Percentiles rank a stretch among this genome's conserved stretches.
Conservation (phyloP, 805 yeast species). For the Kazachstania africana region DNA sequence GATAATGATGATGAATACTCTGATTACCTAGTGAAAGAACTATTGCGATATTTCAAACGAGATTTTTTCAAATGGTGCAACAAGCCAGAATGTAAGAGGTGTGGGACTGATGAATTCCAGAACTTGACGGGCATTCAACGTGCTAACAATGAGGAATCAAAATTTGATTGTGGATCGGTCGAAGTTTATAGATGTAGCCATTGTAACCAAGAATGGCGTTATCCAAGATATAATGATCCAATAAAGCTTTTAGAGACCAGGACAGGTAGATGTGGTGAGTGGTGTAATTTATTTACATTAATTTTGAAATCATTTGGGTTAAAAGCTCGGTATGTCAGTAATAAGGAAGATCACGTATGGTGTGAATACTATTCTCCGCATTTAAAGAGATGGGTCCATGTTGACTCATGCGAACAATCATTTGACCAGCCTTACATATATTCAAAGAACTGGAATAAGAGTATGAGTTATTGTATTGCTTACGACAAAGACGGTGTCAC, state of each 20-base stretch:
- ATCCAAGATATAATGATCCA: constrained; percentile 71
- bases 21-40: constrained; percentile 46
- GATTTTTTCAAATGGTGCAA: constrained; percentile 81
- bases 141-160: constrained; percentile 36
- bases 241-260: constrained; percentile 46
- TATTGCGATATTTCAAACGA: constrained; percentile 60
- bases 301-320: constrained; percentile 56
- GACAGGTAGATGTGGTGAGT: constrained; percentile 87
- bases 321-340: constrained; percentile 68
- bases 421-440: constrained; percentile 74
- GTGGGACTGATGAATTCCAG: constrained; percentile 33
- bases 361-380: constrained; percentile 66
- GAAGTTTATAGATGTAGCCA: constrained; percentile 53
- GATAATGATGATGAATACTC: constrained; percentile 28
- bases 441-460: constrained; percentile 82
- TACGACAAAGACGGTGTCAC: constrained; percentile 46
- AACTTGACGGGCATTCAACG: constrained; percentile 28
- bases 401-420: constrained; percentile 80
- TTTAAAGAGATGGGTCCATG: constrained; percentile 68
- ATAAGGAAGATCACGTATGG: constrained; percentile 93
- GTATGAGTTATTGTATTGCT: constrained; percentile 81
- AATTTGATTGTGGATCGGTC: constrained; percentile 39
- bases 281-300: constrained; percentile 77
- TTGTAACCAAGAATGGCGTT: constrained; percentile 41
- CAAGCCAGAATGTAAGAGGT: constrained; percentile 46